Evolutionary conservation across 371 early-diverging fungal species (phyloP), one percentile per base, ranked within the genome.

Genomic region (Saksenaea oblongispora): DNA sequence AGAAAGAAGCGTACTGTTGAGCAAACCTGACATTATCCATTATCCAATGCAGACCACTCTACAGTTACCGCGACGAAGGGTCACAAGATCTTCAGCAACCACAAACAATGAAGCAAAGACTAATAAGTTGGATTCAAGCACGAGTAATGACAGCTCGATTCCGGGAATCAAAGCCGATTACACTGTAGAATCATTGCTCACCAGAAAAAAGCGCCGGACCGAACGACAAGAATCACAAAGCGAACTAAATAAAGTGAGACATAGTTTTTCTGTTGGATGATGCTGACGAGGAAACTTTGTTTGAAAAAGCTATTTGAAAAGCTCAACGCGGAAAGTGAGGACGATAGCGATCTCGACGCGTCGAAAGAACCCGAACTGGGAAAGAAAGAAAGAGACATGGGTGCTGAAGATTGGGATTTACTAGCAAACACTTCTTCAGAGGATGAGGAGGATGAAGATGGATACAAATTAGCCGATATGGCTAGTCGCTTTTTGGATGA

Each of bases 271-370:
- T 22, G 5, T 1, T 3, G 14, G 22, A 34, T 8, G 41, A 15
- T 3, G 13, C 37, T 18, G 2, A 34, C 24, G 13, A 22, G 9
- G 27, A 8, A 17, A 35, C 17, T 3, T 0, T 17, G n/a, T 17
- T 41, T 42, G 37, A 10, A 13, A 55, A 44, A 65, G 65, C 17
- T 65, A 26, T 65, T 65, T 56, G 54, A 41, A 10, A 56, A 65
- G 34, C 56, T 65, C 27, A 35, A 65, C 8, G 41, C 24, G 11
- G 56, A 59, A 47, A 22, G 22, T 22, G 11, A 41, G 27, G 60
- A 55, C 27, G 61, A 59, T 31, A 34, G 34, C 31, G 56, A 53
- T 17, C 27, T 34, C 11, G 34, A 44, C 34, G 34, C 31, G 28
- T 18, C n/a, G 17, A 37, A 18, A 34, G 55, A 27, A 51, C 36